A percentile compares a stretch with the other conserved stretches of the same genome.
Evolutionary conservation across 805 yeast genomes (phyloP).

Genomic region (Wickerhamiella domercqiae): DNA sequence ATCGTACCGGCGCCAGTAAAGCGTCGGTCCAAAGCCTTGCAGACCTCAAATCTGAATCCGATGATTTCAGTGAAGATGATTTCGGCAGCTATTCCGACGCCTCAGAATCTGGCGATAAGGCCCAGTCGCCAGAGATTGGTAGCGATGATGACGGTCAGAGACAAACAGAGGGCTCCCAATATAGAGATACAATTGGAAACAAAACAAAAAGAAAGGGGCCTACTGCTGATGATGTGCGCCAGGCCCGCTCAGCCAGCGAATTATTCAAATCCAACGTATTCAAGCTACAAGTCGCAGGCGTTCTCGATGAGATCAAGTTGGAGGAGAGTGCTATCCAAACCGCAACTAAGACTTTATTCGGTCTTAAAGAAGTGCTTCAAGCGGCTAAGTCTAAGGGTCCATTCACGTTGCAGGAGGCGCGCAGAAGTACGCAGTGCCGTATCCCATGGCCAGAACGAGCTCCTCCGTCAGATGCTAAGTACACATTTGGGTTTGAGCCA

Average conservation of each 20-base stretch:
- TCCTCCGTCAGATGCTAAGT: constrained; percentile 27
- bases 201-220: not conserved
- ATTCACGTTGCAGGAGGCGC: constrained; percentile 2
- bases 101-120: not conserved
- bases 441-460: constrained; percentile 5
- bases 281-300: constrained; percentile 87
- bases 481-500: constrained; percentile 48
- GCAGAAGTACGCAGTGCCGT: not conserved
- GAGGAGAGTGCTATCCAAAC: constrained; percentile 57
- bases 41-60: no score
- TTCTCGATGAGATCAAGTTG: constrained; percentile 62
- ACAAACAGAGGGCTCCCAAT: constrained; percentile 1
- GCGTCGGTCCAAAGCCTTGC: no score
- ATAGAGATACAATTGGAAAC: constrained; percentile 5
- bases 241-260: constrained; percentile 88
- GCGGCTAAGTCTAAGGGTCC: constrained; percentile 8
- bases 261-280: constrained; percentile 88
- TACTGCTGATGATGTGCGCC: constrained; percentile 57
- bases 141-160: not conserved
- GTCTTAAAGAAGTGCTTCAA: constrained; percentile 38
- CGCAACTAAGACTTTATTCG: constrained; percentile 39
- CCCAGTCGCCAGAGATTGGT: not conserved
- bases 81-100: not conserved
- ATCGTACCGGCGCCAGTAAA: no score
- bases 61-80: no score